A percentile compares a stretch with the other conserved stretches of the same genome.
Evolutionary conservation across 768 basidiomycete genomes (phyloP).

Genomic region (Pisolithus orientalis): DNA sequence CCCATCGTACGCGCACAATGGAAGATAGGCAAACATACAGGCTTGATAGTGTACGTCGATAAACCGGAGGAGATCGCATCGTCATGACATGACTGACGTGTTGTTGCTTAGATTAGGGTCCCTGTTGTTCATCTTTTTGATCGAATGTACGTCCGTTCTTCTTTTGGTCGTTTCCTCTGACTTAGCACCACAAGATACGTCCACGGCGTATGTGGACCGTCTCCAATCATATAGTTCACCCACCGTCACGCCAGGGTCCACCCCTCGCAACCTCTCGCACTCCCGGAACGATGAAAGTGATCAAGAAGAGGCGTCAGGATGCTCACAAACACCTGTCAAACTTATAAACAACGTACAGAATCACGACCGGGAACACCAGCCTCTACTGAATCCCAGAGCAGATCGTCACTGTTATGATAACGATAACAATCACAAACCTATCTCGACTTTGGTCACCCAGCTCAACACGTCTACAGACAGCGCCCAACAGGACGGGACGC

Average conservation of each 20-base stretch:
- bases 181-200: conserved; percentile 44
- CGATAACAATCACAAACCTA: no score
- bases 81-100: background rate
- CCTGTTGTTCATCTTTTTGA: conserved; percentile 63
- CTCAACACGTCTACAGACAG: no score
- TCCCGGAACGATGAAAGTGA: conserved; percentile 7
- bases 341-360: background rate
- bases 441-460: no score
- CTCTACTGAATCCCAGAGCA: conserved; percentile 6
- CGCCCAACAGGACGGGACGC: background rate
- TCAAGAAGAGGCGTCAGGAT: no score
- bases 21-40: conserved; percentile 53
- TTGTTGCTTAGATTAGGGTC: conserved; percentile 47
- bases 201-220: conserved; percentile 68
- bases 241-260: conserved; percentile 33
- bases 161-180: background rate
- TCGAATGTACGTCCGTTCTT: conserved; percentile 59
- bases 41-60: conserved; percentile 64
- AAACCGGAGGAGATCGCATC: no score
- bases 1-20: conserved; percentile 40
- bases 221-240: conserved; percentile 60
- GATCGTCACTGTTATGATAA: no score
- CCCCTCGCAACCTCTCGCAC: conserved; percentile 18
- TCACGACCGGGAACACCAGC: conserved; percentile 12
- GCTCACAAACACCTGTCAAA: no score